A percentile compares a stretch with the other conserved stretches of the same genome.
phyloP scores from a whole-genome alignment of 495 filamentous ascomycete genomes.

The Penicillium diatomitis region DNA sequence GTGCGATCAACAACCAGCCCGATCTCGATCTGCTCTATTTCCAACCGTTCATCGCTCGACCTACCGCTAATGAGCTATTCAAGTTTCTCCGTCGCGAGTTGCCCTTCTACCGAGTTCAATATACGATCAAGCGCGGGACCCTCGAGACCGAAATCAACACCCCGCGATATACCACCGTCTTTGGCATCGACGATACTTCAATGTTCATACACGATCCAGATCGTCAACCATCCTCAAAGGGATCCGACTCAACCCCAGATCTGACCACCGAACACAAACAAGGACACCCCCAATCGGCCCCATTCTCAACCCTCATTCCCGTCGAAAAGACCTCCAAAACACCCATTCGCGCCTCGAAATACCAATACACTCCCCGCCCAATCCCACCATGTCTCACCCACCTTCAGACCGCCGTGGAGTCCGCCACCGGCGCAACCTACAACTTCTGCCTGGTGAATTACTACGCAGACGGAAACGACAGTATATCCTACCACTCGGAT shows the following conservation, averaged over 20 bases:
- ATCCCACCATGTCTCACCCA: constrained; percentile 56
- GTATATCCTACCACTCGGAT: constrained; percentile 66
- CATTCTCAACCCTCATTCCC: constrained; percentile 18
- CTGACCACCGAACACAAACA: neutral
- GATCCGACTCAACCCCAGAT: constrained; percentile 11
- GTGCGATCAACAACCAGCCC: constrained; percentile 47
- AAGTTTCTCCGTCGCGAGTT: constrained; percentile 51
- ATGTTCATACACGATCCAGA: constrained; percentile 13
- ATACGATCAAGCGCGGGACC: constrained; percentile 52
- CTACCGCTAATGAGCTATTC: constrained; percentile 49
- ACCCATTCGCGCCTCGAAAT: constrained; percentile 34
- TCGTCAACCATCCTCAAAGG: neutral
- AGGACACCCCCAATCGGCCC: neutral
- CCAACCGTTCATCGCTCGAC: constrained; percentile 50
- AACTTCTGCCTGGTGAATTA: constrained; percentile 75
- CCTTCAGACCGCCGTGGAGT: constrained; percentile 47
- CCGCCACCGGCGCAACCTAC: constrained; percentile 44
- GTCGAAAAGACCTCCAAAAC: constrained; percentile 14
- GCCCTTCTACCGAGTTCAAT: constrained; percentile 65
- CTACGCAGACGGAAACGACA: constrained; percentile 60
- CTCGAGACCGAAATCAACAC: constrained; percentile 53
- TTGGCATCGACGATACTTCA: constrained; percentile 56
- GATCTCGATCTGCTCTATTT: constrained; percentile 61
- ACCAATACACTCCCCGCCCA: constrained; percentile 52
- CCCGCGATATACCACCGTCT: constrained; percentile 63